These are phyloP conservation scores for Rutidosis leptorrhynchoides DNA, from an alignment of 129 eudicot species.

Conservation along the genomic window DNA sequence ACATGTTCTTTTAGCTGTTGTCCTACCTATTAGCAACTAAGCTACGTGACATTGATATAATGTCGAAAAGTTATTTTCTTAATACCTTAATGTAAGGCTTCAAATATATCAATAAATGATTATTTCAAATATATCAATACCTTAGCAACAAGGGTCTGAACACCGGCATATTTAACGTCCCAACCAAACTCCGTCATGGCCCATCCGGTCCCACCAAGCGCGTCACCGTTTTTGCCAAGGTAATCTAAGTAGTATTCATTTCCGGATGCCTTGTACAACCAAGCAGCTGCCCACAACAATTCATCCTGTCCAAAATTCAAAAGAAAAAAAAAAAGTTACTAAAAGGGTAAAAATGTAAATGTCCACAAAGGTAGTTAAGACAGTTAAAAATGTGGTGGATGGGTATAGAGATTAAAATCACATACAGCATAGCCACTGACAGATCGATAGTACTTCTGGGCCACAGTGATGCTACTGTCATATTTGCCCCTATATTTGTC, in stretches of 20 bases:
- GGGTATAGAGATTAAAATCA: constrained; percentile 13
- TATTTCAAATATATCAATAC: constrained; percentile 41
- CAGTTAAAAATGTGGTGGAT: neutral
- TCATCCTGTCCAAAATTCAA: constrained; percentile 49
- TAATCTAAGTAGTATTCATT: constrained; percentile 73
- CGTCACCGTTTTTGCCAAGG: constrained; percentile 71
- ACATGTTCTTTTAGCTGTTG: too few species aligned
- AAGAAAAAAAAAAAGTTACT: too few species aligned
- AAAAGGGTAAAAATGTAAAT: constrained; percentile 28
- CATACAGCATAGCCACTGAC: constrained; percentile 67
- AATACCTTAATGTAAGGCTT: too few species aligned
- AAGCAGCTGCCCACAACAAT: constrained; percentile 77
- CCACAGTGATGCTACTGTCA: constrained; percentile 53
- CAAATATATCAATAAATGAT: too few species aligned
- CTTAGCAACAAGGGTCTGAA: constrained; percentile 89
- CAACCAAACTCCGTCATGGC: constrained; percentile 95
- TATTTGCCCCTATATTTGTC: constrained; percentile 76
- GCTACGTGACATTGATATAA: too few species aligned
- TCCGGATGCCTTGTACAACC: constrained; percentile 89
- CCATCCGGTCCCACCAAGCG: constrained; percentile 97
- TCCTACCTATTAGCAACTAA: too few species aligned
- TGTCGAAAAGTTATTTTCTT: too few species aligned
- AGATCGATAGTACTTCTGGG: constrained; percentile 62
- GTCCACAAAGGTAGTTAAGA: constrained; percentile 9
- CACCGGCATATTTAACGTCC: constrained; percentile 99